A percentile compares a stretch with the other conserved stretches of the same genome.
phyloP scores from a whole-genome alignment of 73 alveolate genomes.

The Tetrahymena elliotti region DNA sequence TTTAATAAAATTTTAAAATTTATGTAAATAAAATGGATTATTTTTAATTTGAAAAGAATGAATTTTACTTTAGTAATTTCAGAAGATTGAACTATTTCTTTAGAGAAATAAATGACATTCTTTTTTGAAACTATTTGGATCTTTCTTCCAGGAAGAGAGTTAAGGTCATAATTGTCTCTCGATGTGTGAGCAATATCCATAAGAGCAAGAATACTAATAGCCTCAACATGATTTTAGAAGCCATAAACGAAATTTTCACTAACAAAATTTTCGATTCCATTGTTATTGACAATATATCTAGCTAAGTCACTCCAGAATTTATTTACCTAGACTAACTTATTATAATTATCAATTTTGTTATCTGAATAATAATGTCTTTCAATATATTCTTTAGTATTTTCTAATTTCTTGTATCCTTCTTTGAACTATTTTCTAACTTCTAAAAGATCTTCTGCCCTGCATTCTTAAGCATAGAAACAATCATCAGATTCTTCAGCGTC shows the following conservation, averaged over 20 bases:
- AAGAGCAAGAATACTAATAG: neutral
- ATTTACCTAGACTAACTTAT: neutral
- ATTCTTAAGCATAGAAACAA: neutral
- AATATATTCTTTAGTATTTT: conserved; percentile 66
- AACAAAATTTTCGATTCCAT: conserved; percentile 41
- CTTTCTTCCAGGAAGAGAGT: neutral
- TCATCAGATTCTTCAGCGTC: neutral
- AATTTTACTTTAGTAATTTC: neutral
- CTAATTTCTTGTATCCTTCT: conserved; percentile 48
- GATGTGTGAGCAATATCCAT: neutral
- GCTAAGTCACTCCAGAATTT: conserved; percentile 76
- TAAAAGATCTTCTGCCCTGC: neutral
- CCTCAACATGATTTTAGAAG: conserved; percentile 35
- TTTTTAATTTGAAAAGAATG: too few species aligned
- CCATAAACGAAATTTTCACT: conserved; percentile 56
- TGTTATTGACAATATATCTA: conserved; percentile 25
- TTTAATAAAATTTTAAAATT: too few species aligned
- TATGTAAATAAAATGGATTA: too few species aligned
- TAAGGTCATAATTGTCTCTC: neutral
- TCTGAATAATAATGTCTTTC: conserved; percentile 71
- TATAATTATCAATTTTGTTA: neutral
- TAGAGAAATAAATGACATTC: neutral
- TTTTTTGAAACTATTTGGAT: neutral
- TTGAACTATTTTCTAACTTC: neutral
- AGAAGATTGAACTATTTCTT: neutral